Evolutionary conservation across 176 grass and related monocot genomes (phyloP), one percentile per base, ranked within the genome.

Genomic region (Raddia distichophylla): DNA sequence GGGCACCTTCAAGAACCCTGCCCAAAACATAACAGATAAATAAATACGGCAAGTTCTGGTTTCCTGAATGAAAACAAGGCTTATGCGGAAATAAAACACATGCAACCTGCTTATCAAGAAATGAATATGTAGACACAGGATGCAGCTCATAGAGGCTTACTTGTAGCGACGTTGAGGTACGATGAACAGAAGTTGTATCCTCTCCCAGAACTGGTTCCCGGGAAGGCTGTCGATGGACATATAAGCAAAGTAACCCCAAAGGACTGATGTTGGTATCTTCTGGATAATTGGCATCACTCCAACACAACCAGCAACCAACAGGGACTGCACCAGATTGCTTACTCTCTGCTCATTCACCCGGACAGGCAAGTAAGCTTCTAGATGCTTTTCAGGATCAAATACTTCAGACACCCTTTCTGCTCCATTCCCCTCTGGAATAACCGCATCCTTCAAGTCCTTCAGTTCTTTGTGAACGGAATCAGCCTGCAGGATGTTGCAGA

Each of bases 191-290:
- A 94, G 73, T 12, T 94, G 74, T 57, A 86, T 87, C 81, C 91
- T 90, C 67, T 97, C 94, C 87, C 85, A 90, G 80, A 97, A 97
- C 76, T 97, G 91, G 85, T 94, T 97, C 76, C 94, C 91, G 33
- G 94, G 94, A 64, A 97, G 81, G 74, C 87, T 97, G 54, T 97
- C 94, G 10, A 89, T 86, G 69, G 91, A 93, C 91, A 97, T 97
- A 57, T 97, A 97, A 42, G 89, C 94, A 9, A 97, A 97, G 77
- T 97, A 94, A 58, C 94, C 94, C 94, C 94, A 97, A 11, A 97
- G 90, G 13, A 94, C 91, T 40, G 94, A 94, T 74, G 94, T 94
- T 0, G 89, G 94, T 75, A 97, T 97, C 87, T 58, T 90, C 87
- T 84, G 91, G 69, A 94, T 97, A 68, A 90, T 69, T 0, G 94